Base-by-base conservation (phyloP, 441 rosid genomes). In the Euphorbia schlechtendalii region DNA sequence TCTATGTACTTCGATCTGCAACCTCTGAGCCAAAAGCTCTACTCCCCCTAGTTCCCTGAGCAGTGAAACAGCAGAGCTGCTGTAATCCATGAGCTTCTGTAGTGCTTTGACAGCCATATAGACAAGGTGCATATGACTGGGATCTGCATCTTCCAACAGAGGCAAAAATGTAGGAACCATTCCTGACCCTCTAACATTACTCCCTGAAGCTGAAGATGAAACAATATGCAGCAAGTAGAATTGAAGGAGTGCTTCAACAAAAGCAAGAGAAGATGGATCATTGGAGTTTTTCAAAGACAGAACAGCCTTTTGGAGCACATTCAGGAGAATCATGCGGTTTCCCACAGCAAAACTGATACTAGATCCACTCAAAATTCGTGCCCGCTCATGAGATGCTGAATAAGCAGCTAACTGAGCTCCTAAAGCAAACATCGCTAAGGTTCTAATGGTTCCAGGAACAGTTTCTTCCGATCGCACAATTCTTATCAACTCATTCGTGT, bases 321-420 rank as follows among this genome's bases (percentile, higher is more conserved):
- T 95, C 27, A 95, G 87, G 55, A 95, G 96, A 80, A 91, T 88
- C 82, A 84, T 87, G 61, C 96, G 87, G 82, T 91, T 91, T 14
- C 96, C 92, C 34, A 83, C 94, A 63, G 96, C 91, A 77, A 89
- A 94, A 80, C 96, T 94, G 69, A 91, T 86, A 73, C 88, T 90
- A 59, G 97, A 86, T 74, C 99, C 96, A 59, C 96, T 94, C 74
- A 89, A 76, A 67, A 94, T 86, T 38, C 96, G 83, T 38, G 99
- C 95, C 49, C 99, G 85, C 65, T 89, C 99, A 84, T 87, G 96
- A 69, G 99, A 91, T 54, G 94, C 93, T 32, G 96, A 84, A 76
- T 91, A 91, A 63, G 96, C 96, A 76, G 96, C 98, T 72, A 95
- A 79, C 68, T 95, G 99, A 41, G 96, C 99, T 68, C 96, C 96